Evolutionary conservation across 192 early-diverging fungal genomes (phyloP).

Genomic region (Rhizophlyctis rosea): DNA sequence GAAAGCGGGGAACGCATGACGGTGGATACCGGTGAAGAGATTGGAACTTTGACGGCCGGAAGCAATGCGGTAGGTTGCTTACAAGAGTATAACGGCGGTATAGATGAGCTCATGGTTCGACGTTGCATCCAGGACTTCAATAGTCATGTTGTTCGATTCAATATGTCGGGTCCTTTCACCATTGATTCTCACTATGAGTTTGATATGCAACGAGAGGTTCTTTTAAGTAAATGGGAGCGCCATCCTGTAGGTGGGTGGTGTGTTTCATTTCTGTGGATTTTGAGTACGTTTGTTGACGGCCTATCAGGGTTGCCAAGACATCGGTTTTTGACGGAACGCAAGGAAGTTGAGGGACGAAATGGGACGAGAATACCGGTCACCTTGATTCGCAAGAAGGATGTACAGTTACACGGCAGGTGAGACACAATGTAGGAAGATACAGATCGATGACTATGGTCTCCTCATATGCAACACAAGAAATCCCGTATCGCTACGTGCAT

Average conservation of each 20-base stretch:
- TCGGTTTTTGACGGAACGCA: constrained; percentile 10
- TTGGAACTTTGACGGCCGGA: constrained; percentile 3
- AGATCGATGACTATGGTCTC: not conserved
- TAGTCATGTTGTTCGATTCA: constrained; percentile 3
- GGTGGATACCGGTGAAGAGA: constrained; percentile 5
- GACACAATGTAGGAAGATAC: not conserved
- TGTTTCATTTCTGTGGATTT: not conserved
- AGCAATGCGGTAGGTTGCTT: constrained; percentile 13
- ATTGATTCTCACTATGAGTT: constrained; percentile 13
- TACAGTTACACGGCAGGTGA: constrained; percentile 10
- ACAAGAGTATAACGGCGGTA: no score
- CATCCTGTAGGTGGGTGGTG: not conserved
- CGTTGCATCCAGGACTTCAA: not conserved
- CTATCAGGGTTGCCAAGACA: not conserved
- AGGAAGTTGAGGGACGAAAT: not conserved
- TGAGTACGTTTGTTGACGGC: not conserved
- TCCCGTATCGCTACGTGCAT: constrained; percentile 8
- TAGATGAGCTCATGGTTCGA: not conserved
- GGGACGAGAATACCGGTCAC: constrained; percentile 26
- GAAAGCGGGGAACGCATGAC: not conserved
- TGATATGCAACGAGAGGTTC: constrained; percentile 8
- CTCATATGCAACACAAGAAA: constrained; percentile 1
- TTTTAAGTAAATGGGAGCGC: not conserved
- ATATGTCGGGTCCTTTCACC: constrained; percentile 10
- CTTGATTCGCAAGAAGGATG: constrained; percentile 8